phyloP scores from a whole-genome alignment of 2,329 filamentous ascomycete species.

The Sporothrix variecibatus region DNA sequence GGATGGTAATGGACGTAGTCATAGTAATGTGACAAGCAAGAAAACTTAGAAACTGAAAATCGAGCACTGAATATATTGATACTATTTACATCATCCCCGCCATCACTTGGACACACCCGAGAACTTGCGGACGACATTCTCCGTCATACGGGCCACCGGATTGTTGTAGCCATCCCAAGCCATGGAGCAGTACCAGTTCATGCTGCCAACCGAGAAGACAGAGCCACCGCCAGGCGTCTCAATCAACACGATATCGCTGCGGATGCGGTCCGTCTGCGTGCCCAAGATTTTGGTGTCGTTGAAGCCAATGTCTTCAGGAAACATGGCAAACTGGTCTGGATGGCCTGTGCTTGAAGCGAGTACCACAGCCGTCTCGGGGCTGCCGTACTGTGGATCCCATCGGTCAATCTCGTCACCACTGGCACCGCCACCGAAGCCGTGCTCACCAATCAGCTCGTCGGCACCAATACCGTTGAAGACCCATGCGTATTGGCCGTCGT shows the following conservation, averaged over 20 bases:
- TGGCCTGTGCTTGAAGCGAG: slow-evolving; percentile 35
- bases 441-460: slow-evolving; percentile 30
- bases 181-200: slow-evolving; percentile 34
- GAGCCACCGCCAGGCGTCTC: slow-evolving; percentile 32
- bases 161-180: slow-evolving; percentile 34
- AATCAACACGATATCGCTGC: slow-evolving; percentile 35
- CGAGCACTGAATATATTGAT: no score
- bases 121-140: slow-evolving; percentile 29
- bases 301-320: slow-evolving; percentile 32
- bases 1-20: not conserved
- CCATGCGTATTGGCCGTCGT: slow-evolving; percentile 24
- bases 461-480: slow-evolving; percentile 25
- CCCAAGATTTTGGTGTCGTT: slow-evolving; percentile 33
- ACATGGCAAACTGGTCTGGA: slow-evolving; percentile 32
- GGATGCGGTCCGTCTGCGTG: slow-evolving; percentile 32
- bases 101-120: not conserved
- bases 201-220: slow-evolving; percentile 33
- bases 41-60: no score
- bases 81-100: no score
- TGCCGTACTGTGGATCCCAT: slow-evolving; percentile 37
- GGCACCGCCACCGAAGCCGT: slow-evolving; percentile 38
- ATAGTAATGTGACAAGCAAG: no score
- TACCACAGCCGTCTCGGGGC: slow-evolving; percentile 36
- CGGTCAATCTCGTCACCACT: slow-evolving; percentile 43
- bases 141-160: slow-evolving; percentile 34